A percentile compares a stretch with the other conserved stretches of the same genome.
Conservation (phyloP, 148 eudicot species). For the Cornus suecica region DNA sequence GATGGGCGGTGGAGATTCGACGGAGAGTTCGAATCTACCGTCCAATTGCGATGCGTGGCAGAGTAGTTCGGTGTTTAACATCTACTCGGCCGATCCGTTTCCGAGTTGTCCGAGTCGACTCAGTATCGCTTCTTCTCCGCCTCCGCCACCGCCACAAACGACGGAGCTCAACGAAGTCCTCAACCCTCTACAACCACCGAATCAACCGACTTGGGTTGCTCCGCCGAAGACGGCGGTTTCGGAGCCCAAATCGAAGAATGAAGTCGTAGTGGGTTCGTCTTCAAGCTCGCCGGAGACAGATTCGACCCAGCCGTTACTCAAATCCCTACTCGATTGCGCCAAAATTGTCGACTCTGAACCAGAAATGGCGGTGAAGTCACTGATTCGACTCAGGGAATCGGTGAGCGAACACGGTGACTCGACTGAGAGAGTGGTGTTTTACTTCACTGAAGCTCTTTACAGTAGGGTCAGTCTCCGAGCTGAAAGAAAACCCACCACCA, state of each 20-base stretch:
- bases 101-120: slow-evolving; percentile 42
- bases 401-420: slow-evolving; percentile 59
- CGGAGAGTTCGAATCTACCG: slow-evolving; percentile 40
- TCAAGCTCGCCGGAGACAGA: slow-evolving; percentile 19
- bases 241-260: slow-evolving; percentile 10
- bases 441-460: slow-evolving; percentile 63
- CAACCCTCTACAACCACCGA: slow-evolving; percentile 9
- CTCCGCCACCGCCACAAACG: too few relatives aligned
- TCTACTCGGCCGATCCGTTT: slow-evolving; percentile 49
- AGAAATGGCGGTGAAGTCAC: slow-evolving; percentile 38
- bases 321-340: slow-evolving; percentile 53
- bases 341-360: slow-evolving; percentile 43
- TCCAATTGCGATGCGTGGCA: slow-evolving; percentile 49
- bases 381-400: slow-evolving; percentile 42
- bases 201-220: slow-evolving; percentile 23
- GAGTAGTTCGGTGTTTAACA: slow-evolving; percentile 22
- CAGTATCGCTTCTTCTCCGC: slow-evolving; percentile 28
- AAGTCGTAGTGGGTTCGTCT: slow-evolving; percentile 1
- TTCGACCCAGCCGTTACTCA: slow-evolving; percentile 39
- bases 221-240: slow-evolving; percentile 5
- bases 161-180: slow-evolving; percentile 60
- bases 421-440: slow-evolving; percentile 48
- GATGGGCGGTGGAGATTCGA: slow-evolving; percentile 44
- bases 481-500: not conserved
- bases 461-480: slow-evolving; percentile 27